These are phyloP conservation scores for Calonectria crousiana DNA, from an alignment of 2,329 filamentous ascomycete species.

Conservation along the genomic window DNA sequence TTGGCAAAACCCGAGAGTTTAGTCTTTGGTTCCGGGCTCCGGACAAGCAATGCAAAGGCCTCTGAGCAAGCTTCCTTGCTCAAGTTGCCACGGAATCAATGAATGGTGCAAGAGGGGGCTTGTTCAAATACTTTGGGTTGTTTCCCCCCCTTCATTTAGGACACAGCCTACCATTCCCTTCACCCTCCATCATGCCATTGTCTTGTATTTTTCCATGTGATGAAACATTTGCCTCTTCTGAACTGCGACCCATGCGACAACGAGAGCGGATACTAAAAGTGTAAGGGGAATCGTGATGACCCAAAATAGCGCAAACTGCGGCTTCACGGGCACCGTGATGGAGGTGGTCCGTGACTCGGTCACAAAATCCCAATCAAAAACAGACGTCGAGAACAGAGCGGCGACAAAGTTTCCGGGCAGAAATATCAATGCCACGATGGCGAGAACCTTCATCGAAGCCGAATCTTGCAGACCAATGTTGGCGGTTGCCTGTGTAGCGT, in stretches of 20 bases:
- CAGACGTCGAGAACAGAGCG: constrained; percentile 2
- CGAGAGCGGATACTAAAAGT: neutral
- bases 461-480: neutral
- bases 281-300: neutral
- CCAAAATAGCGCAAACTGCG: constrained; percentile 10
- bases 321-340: neutral
- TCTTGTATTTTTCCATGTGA: neutral
- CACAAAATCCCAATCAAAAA: neutral
- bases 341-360: neutral
- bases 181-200: neutral
- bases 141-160: neutral
- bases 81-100: neutral
- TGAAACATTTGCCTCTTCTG: neutral
- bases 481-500: neutral
- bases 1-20: neutral
- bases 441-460: constrained; percentile 3
- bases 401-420: neutral
- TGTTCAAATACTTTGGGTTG: neutral
- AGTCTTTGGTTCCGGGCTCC: neutral
- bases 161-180: neutral
- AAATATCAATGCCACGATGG: neutral
- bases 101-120: neutral
- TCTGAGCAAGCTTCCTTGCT: neutral
- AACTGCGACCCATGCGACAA: neutral
- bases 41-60: neutral